Percentiles rank a stretch among this genome's conserved stretches.
Evolutionary conservation across 139 green algal genomes (phyloP).

Genomic region (Closterium sp.): DNA sequence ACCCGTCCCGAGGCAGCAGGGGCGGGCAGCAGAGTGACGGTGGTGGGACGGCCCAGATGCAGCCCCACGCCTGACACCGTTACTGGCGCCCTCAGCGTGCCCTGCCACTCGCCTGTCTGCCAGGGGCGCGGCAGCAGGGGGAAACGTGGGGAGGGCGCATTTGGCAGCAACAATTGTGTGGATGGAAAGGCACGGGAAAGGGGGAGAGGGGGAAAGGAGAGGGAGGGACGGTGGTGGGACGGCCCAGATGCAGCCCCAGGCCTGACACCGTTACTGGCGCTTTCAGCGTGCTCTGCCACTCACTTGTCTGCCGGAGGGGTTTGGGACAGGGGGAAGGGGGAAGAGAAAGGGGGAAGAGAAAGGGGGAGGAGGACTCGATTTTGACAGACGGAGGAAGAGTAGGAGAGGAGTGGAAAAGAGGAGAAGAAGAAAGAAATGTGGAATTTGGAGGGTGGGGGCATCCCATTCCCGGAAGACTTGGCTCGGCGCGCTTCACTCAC

Average conservation of each 20-base stretch:
- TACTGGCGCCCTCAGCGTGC: neutral
- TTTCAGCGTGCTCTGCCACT: neutral
- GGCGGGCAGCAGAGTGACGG: neutral
- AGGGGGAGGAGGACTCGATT: neutral
- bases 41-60: slow-evolving; percentile 5
- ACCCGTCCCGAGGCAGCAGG: neutral
- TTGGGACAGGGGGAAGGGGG: neutral
- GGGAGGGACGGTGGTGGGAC: neutral
- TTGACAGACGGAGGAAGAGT: no score
- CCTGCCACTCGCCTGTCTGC: slow-evolving; percentile 7
- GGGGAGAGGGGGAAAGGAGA: no score
- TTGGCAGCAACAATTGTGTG: no score
- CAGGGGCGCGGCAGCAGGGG: no score
- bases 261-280: neutral
- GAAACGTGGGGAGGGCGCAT: no score
- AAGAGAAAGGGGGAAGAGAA: neutral
- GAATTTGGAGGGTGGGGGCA: neutral
- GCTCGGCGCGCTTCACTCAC: neutral
- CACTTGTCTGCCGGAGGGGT: neutral
- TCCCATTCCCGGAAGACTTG: neutral
- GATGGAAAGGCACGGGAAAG: no score
- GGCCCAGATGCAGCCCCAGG: slow-evolving; percentile 17
- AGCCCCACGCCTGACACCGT: slow-evolving; percentile 1
- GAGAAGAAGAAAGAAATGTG: neutral
- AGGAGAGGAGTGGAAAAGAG: neutral